Evolutionary conservation across 768 basidiomycete species (phyloP), one percentile per base, ranked within the genome.

Genomic region (Kwoniella europaea): DNA sequence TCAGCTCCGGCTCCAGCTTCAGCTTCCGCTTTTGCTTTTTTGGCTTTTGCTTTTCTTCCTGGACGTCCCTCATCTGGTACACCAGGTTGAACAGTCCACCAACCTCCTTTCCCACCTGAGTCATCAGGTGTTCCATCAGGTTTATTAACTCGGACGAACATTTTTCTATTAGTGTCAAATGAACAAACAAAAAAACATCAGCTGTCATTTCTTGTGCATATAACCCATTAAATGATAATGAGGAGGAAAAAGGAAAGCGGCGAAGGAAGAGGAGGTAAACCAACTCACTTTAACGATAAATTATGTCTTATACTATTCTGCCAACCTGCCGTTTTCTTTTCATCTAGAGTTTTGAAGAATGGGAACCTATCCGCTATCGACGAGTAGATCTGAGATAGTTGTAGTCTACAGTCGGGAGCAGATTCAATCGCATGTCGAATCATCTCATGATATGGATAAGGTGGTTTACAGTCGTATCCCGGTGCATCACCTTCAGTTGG

Each of bases 221-320:
- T 9, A 6, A 35, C 35, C 6, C 7, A 6, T 35, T 35, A 9
- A 7, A 35, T 7, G 35, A 35, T 35, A 7, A 35, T 35, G 35
- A 35, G 35, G 35, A 18, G 16, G 3, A 16, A 50, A 15, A 16
- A 15, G 46, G 12, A 69, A 3, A 13, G 46, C 12, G 15, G 15
- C 44, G 27, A 3, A 15, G 24, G 18, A 59, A 41, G 56, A 6
- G 18, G 46, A 15, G 29, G 35, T 10, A 57, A 42, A 46, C 20
- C n/a, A 20, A 68, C 71, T 64, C 72, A 63, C 79, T 84, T 84
- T 35, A 84, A 66, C 73, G 77, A 79, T 20, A 84, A 74, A 71
- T 83, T 84, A 72, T 84, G 84, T 35, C 84, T 76, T 64, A 84
- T 84, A 66, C 76, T 79, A 63, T 84, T 84, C 81, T 83, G 82